Conservation (phyloP, 371 early-diverging fungal genomes). For the Synchytrium microbalum region DNA sequence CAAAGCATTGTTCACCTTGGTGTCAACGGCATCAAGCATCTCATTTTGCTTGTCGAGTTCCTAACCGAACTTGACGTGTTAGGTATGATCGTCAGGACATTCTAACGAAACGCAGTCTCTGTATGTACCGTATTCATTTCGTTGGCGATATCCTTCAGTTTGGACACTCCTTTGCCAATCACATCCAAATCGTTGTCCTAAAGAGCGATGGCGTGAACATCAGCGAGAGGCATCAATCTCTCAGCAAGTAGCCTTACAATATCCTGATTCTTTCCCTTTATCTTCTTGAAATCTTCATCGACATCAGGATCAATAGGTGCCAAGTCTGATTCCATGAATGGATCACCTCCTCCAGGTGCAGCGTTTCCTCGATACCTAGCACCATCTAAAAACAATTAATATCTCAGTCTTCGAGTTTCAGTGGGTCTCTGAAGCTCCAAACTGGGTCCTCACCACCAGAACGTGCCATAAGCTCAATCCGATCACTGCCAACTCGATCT, state of each 20-base stretch:
- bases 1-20: constrained; percentile 41
- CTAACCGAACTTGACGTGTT: constrained; percentile 12
- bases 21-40: constrained; percentile 37
- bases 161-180: constrained; percentile 38
- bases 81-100: too few species aligned
- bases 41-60: constrained; percentile 49
- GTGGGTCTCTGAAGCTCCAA: neutral
- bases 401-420: constrained; percentile 1
- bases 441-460: constrained; percentile 11
- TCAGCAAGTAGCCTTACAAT: constrained; percentile 29
- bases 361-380: neutral
- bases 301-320: constrained; percentile 44
- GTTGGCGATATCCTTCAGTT: constrained; percentile 43
- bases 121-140: constrained; percentile 38
- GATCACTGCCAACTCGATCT: constrained; percentile 33
- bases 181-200: constrained; percentile 45
- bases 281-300: constrained; percentile 42
- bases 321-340: constrained; percentile 34
- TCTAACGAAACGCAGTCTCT: constrained; percentile 1
- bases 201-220: neutral
- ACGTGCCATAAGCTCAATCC: constrained; percentile 34
- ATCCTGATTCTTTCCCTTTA: constrained; percentile 36
- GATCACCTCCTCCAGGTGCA: constrained; percentile 14
- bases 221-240: neutral
- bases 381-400: constrained; percentile 9